Evolutionary conservation across 305 asterid species (phyloP).

Genomic region (Salvia sclarea): DNA sequence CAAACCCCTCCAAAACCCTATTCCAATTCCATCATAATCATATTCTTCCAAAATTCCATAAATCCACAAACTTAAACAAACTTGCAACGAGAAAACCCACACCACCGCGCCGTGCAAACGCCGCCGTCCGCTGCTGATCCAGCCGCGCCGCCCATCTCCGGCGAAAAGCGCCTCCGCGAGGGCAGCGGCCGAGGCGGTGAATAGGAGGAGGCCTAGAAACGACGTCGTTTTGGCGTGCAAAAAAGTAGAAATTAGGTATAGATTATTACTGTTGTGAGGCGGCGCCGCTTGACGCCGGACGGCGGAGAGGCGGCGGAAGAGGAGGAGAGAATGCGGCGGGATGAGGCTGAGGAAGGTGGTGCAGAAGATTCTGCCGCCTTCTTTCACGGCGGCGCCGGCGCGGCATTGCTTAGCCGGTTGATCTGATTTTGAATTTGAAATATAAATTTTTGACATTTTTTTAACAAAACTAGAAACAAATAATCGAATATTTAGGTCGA

Average conservation of each 20-base stretch:
- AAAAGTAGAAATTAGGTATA: constrained; percentile 2
- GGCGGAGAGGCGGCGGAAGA: constrained; percentile 63
- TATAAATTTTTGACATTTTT: too few relatives aligned
- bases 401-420: not conserved
- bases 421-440: too few relatives aligned
- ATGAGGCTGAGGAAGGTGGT: constrained; percentile 67
- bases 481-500: not conserved
- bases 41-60: constrained; percentile 43
- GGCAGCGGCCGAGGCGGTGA: constrained; percentile 39
- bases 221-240: constrained; percentile 21
- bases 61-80: constrained; percentile 50
- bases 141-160: too few relatives aligned
- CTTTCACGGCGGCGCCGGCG: constrained; percentile 33
- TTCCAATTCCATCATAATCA: too few relatives aligned
- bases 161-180: constrained; percentile 30
- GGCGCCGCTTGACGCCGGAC: constrained; percentile 25
- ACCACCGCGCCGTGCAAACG: constrained; percentile 40
- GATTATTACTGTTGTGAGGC: too few relatives aligned
- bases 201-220: constrained; percentile 34
- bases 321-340: constrained; percentile 66
- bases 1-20: constrained; percentile 29
- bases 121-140: constrained; percentile 2
- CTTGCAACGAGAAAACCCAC: constrained; percentile 43
- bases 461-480: too few relatives aligned
- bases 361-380: constrained; percentile 39